A percentile compares a stretch with the other conserved stretches of the same genome.
phyloP scores from a whole-genome alignment of 2,329 filamentous ascomycete species.

The Domatiomyces globalis region DNA sequence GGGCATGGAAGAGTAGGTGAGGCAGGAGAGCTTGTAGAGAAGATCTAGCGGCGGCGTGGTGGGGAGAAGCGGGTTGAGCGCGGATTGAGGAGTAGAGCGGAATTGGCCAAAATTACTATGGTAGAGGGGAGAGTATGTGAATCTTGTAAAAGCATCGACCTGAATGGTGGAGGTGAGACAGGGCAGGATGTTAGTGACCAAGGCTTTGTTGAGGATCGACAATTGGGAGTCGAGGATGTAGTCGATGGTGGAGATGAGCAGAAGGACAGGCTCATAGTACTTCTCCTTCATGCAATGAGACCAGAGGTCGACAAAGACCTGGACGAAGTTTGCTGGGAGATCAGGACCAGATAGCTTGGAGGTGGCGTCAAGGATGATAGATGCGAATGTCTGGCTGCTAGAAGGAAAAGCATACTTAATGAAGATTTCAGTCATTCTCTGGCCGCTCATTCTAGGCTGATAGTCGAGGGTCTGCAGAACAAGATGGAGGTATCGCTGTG shows the following conservation, averaged over 20 bases:
- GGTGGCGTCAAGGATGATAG: slow-evolving; percentile 40
- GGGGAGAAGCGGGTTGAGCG: slow-evolving; percentile 36
- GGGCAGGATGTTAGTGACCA: slow-evolving; percentile 27
- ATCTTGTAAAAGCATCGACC: slow-evolving; percentile 41
- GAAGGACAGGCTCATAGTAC: slow-evolving; percentile 31
- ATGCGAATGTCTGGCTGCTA: slow-evolving; percentile 35
- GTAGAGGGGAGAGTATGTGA: slow-evolving; percentile 31
- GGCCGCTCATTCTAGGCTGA: slow-evolving; percentile 32
- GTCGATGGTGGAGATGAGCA: slow-evolving; percentile 29
- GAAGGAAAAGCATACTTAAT: slow-evolving; percentile 41
- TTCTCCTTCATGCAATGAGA: slow-evolving; percentile 40
- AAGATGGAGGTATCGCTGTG: slow-evolving; percentile 25
- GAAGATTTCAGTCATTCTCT: slow-evolving; percentile 42
- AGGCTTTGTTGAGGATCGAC: slow-evolving; percentile 22
- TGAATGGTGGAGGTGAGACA: slow-evolving; percentile 35
- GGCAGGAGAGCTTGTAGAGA: slow-evolving; percentile 39
- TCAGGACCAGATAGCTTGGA: slow-evolving; percentile 29
- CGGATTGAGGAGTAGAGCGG: slow-evolving; percentile 28
- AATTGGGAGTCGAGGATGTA: slow-evolving; percentile 29
- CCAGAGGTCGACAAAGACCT: slow-evolving; percentile 41
- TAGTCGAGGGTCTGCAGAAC: slow-evolving; percentile 44
- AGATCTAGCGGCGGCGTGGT: slow-evolving; percentile 41
- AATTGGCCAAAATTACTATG: slow-evolving; percentile 27
- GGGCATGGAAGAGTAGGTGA: slow-evolving; percentile 25
- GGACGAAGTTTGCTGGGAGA: slow-evolving; percentile 36